Conservation (phyloP, 2,329 filamentous ascomycete genomes). For the Epichloe typhina region DNA sequence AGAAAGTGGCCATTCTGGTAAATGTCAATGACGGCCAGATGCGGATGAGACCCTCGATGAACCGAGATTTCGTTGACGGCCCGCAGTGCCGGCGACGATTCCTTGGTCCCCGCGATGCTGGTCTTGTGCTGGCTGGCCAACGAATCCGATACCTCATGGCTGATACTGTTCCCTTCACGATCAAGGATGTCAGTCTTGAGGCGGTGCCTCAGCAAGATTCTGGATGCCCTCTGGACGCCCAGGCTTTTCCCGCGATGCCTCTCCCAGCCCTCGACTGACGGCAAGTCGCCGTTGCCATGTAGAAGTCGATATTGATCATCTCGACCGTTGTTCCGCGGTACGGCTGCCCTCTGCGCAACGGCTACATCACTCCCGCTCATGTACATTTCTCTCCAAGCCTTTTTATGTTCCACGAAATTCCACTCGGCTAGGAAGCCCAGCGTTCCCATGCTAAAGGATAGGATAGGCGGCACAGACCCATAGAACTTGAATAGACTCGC, state of each 20-base stretch:
- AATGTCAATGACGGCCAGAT: conserved; percentile 84
- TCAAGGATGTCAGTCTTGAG: conserved; percentile 79
- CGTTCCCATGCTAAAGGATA: conserved; percentile 95
- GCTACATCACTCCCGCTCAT: conserved; percentile 53
- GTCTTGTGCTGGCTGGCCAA: conserved; percentile 32
- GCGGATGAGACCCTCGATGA: conserved; percentile 78
- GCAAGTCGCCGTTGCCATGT: not conserved
- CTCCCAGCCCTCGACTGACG: conserved; percentile 45
- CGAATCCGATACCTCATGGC: conserved; percentile 31
- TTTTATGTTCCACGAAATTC: conserved; percentile 88
- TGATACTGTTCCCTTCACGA: conserved; percentile 48
- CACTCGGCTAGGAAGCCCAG: conserved; percentile 91
- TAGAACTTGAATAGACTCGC: conserved; percentile 58
- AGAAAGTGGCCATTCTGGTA: conserved; percentile 80
- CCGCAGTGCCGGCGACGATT: conserved; percentile 33
- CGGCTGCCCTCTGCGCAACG: conserved; percentile 27
- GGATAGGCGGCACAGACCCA: conserved; percentile 70
- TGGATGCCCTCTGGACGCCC: conserved; percentile 59
- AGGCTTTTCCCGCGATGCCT: conserved; percentile 67
- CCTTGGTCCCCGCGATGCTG: conserved; percentile 23
- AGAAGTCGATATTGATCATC: conserved; percentile 1
- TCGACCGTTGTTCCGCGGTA: conserved; percentile 16
- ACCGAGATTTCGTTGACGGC: conserved; percentile 95
- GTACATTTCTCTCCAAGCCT: conserved; percentile 84
- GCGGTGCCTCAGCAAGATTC: conserved; percentile 74